Evolutionary conservation across 2,329 filamentous ascomycete species (phyloP), one percentile per base, ranked within the genome.

Genomic region (Fusarium nematophilum): DNA sequence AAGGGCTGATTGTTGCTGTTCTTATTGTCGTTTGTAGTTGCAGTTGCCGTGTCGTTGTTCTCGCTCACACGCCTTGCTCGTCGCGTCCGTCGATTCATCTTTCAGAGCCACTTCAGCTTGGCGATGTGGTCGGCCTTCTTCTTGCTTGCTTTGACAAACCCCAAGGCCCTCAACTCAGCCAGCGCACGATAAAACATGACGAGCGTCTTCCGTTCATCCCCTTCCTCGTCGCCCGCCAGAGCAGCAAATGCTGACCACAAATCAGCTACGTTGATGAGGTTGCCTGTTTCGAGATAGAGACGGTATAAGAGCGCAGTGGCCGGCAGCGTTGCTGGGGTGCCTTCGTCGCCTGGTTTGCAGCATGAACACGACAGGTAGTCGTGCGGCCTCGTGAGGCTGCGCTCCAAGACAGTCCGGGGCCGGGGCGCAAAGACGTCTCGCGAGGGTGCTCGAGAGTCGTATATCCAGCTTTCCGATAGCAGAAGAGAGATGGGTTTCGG

Each of bases 101-200:
- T 57, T 73, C 59, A 86, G 58, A 95, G 78, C 67, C 94, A 95
- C 73, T 90, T 93, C 87, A 93, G 82, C 79, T 97, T 98, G 31
- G 92, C 89, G 65, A 98, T 80, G 76, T 98, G 94, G 73, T 98
- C 95, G 18, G 88, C 86, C 81, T 96, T 97, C 81, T 93, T 97
- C 76, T 90, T 91, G 70, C 90, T 98, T 58, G 85, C 83, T 79
- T 95, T 97, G 58, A 98, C 84, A 76, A 97, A 90, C 7, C 95
- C 95, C 69, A 99, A 81, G 48, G 89, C 86, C 73, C 89, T 90
- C 72, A 99, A 76, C 75, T 99, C 95, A 1, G 94, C 92, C 59
- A 98, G 75, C 5, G 86, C 91, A 57, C 88, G 85, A 75, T 97
- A 97, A 76, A 98, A 99, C 54, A 91, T 78, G 34, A 92, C 87